Conservation (phyloP, 2,329 filamentous ascomycete genomes). For the Aspergillus versicolor region DNA sequence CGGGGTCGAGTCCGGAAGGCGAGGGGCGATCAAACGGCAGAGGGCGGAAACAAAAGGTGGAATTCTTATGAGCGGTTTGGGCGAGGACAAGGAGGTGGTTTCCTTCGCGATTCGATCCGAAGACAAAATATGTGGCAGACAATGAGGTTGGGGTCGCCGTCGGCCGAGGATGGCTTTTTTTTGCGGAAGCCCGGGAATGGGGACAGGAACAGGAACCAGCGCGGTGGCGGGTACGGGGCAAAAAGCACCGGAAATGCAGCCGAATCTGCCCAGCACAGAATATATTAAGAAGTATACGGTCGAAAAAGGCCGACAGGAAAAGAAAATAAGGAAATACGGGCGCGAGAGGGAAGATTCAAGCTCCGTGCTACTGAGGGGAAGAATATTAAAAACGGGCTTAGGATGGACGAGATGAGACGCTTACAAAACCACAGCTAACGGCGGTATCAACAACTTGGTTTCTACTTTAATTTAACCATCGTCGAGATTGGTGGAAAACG, state of each 20-base stretch:
- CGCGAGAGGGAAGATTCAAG: background rate
- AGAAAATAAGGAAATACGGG: background rate
- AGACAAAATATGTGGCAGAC: constrained; percentile 6
- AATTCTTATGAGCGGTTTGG: background rate
- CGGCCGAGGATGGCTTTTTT: constrained; percentile 4
- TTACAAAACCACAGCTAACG: background rate
- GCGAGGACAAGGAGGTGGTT: background rate
- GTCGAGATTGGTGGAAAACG: constrained; percentile 5
- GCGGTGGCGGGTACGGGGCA: background rate
- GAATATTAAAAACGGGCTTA: background rate
- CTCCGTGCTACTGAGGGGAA: constrained; percentile 2
- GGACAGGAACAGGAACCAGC: constrained; percentile 6
- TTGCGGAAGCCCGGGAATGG: constrained; percentile 7
- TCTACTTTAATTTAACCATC: constrained; percentile 5
- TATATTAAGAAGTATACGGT: constrained; percentile 1
- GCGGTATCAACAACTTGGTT: background rate
- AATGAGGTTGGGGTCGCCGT: background rate
- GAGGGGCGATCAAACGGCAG: background rate
- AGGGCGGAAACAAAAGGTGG: background rate
- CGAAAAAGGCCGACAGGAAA: background rate
- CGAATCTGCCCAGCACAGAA: background rate
- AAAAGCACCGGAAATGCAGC: constrained; percentile 2
- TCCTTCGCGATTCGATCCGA: background rate
- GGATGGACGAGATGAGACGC: background rate
- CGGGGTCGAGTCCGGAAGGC: constrained; percentile 6